A percentile compares a stretch with the other conserved stretches of the same genome.
Evolutionary conservation across 441 rosid species (phyloP).

Genomic region (Cnidoscolus chayamansa): DNA sequence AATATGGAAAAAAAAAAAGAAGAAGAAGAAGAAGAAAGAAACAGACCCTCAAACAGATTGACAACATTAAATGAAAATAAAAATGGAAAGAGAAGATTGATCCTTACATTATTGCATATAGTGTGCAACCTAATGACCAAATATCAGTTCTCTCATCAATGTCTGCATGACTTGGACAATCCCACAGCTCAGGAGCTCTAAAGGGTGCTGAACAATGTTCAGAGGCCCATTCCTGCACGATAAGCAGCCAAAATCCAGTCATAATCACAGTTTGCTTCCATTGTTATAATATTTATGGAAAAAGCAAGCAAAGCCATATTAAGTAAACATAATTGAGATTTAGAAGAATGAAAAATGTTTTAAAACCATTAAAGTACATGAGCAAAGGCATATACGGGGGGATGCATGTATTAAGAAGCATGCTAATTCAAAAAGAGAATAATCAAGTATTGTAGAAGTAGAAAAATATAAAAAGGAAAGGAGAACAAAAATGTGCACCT

Average conservation of each 20-base stretch:
- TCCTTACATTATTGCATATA: slow-evolving; percentile 91
- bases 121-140: slow-evolving; percentile 98
- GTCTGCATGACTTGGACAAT: slow-evolving; percentile 89
- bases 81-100: slow-evolving; percentile 7
- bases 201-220: slow-evolving; percentile 96
- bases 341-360: neutral
- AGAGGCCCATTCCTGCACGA: slow-evolving; percentile 85
- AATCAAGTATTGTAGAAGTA: neutral
- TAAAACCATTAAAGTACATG: neutral
- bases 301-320: neutral
- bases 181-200: slow-evolving; percentile 99
- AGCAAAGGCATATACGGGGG: neutral
- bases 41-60: no score
- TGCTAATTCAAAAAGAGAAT: neutral
- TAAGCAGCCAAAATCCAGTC: slow-evolving; percentile 22
- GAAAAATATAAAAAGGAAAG: neutral
- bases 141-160: slow-evolving; percentile 98
- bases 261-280: neutral
- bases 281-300: neutral
- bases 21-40: no score
- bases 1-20: neutral
- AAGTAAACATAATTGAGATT: neutral
- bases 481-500: slow-evolving; percentile 43
- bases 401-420: neutral
- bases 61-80: neutral